phyloP scores from a whole-genome alignment of 2,329 filamentous ascomycete species.

The Rutstroemia sp. region DNA sequence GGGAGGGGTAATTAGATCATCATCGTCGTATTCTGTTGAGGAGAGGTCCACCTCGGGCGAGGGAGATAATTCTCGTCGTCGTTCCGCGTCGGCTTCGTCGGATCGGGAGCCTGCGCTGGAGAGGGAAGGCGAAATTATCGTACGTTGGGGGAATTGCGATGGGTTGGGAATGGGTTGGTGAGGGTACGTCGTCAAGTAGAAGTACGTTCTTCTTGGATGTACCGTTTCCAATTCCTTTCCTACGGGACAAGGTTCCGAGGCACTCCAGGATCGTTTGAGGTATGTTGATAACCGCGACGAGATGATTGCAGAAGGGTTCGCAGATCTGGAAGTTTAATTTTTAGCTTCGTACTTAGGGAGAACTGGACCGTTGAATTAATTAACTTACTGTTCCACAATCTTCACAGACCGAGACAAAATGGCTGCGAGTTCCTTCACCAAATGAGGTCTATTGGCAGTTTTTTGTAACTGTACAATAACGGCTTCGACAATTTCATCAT shows the following conservation, averaged over 20 bases:
- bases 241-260: slow-evolving; percentile 73
- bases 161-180: slow-evolving; percentile 73
- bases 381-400: slow-evolving; percentile 82
- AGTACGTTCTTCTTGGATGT: slow-evolving; percentile 92
- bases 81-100: slow-evolving; percentile 64
- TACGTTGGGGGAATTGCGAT: slow-evolving; percentile 43
- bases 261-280: slow-evolving; percentile 78
- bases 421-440: slow-evolving; percentile 87
- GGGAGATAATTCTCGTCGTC: slow-evolving; percentile 66
- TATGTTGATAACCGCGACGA: slow-evolving; percentile 86
- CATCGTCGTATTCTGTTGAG: slow-evolving; percentile 75
- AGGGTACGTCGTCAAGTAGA: slow-evolving; percentile 84
- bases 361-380: slow-evolving; percentile 21
- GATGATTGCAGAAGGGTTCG: slow-evolving; percentile 91
- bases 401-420: slow-evolving; percentile 69
- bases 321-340: slow-evolving; percentile 56
- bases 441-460: slow-evolving; percentile 84
- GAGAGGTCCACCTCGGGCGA: slow-evolving; percentile 92
- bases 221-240: slow-evolving; percentile 89
- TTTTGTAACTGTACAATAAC: slow-evolving; percentile 83
- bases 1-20: slow-evolving; percentile 53
- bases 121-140: slow-evolving; percentile 76
- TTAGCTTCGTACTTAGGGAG: slow-evolving; percentile 21
- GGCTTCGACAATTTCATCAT: slow-evolving; percentile 90
- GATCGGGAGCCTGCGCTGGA: slow-evolving; percentile 62